Conservation (phyloP, 2,329 filamentous ascomycete genomes). For the Botrytis paeoniae region DNA sequence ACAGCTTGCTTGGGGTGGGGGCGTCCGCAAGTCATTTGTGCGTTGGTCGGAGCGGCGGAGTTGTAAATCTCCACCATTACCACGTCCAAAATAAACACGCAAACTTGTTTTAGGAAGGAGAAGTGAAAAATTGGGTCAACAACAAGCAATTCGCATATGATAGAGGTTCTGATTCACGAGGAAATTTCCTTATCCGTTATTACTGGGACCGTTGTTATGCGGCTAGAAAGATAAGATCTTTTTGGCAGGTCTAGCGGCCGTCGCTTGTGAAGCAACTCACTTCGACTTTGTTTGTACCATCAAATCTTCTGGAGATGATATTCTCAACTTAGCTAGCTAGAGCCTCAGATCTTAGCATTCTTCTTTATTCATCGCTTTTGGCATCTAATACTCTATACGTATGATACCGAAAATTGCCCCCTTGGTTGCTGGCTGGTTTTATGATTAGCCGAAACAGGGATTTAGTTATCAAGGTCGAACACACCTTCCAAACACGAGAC, state of each 20-base stretch:
- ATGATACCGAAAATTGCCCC: neutral
- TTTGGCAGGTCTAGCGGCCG: neutral
- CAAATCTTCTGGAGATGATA: neutral
- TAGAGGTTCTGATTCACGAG: neutral
- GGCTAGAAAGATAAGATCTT: neutral
- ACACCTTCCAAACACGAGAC: neutral
- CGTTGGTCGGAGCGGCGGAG: neutral
- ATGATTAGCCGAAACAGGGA: neutral
- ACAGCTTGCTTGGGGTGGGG: neutral
- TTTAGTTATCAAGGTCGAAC: neutral
- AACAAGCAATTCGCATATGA: neutral
- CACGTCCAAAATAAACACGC: neutral
- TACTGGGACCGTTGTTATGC: neutral
- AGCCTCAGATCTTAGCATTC: neutral
- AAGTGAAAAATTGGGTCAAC: neutral
- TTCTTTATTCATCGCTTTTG: neutral
- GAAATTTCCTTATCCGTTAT: neutral
- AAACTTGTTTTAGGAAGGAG: neutral
- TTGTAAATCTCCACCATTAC: neutral
- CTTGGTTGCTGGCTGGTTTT: neutral
- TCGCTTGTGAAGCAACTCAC: neutral
- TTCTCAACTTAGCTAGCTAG: neutral
- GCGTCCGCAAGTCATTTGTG: neutral
- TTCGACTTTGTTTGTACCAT: neutral
- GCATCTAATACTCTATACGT: neutral